Percentiles rank a stretch among this genome's conserved stretches.
Conservation (phyloP, 352 stramenopile species). For the Peronosclerospora sorghi region DNA sequence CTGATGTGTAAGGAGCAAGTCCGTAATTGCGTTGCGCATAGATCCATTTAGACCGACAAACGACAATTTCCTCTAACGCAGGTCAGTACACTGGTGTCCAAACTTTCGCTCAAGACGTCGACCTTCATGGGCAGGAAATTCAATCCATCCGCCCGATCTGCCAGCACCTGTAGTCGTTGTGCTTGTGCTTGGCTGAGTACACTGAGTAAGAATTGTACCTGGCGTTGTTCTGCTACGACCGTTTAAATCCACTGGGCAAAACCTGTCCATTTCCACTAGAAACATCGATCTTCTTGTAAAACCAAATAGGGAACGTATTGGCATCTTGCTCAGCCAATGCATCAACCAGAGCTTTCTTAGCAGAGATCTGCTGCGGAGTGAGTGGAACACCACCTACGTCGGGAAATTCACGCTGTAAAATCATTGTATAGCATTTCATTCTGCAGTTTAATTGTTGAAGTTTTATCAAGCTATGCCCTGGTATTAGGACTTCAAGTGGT, state of each 20-base stretch:
- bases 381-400: constrained; percentile 39
- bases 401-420: constrained; percentile 42
- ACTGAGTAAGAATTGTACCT: constrained; percentile 1
- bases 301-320: too few relatives aligned
- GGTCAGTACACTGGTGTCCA: too few relatives aligned
- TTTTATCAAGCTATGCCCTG: too few relatives aligned
- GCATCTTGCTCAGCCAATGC: constrained; percentile 42
- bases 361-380: constrained; percentile 21
- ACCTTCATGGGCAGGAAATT: too few relatives aligned
- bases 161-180: constrained; percentile 8
- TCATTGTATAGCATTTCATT: too few relatives aligned
- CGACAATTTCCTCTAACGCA: constrained; percentile 50
- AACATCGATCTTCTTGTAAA: constrained; percentile 58
- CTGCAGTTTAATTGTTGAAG: too few relatives aligned
- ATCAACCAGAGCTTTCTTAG: constrained; percentile 26
- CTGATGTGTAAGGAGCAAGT: too few relatives aligned
- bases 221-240: constrained; percentile 7
- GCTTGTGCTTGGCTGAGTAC: constrained; percentile 3
- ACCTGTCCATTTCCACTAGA: too few relatives aligned
- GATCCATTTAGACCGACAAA: constrained; percentile 57
- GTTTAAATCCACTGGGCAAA: constrained; percentile 24
- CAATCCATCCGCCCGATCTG: constrained; percentile 33
- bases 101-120: constrained; percentile 69
- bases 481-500: too few relatives aligned
- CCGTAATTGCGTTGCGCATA: too few relatives aligned